Evolutionary conservation across 208 protist genomes (phyloP), one percentile per base, ranked within the genome.

Genomic region (Wallacemonas sp.): DNA sequence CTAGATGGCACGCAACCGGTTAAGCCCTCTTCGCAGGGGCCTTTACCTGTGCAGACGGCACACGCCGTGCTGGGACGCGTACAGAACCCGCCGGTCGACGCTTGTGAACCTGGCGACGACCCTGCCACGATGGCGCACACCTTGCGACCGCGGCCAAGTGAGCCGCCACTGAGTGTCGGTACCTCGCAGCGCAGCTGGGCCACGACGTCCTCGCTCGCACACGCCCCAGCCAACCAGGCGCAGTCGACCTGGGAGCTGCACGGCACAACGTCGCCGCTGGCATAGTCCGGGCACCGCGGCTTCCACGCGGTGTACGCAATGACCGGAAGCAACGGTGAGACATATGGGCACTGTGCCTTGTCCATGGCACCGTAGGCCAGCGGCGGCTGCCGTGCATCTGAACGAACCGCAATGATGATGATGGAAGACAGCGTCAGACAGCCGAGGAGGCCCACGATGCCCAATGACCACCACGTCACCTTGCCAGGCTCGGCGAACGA

Each of bases 211-310:
- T 46, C 21, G 0, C 66, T 38, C 0, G 76, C 79, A 38, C 76
- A 82, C 12, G 0, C 48, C 1, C 53, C 37, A 2, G 67, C 68
- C 8, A 80, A 32, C 45, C 71, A 36, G 12, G 63, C 66, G 60
- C 83, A 89, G 57, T 89, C 83, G 4, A 70, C 58, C 19, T 66
- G 21, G 8, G 60, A 67, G 10, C 19, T 33, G 66, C 83, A 90
- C 13, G 41, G 33, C 44, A 66, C 72, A 1, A 58, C 15, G 5
- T 60, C 32, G 1, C 79, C 79, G 5, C 36, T 12, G 0, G 33
- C 13, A 6, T 57, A 66, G 12, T 15, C 0, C 2, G 36, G 27
- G 50, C 76, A 85, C 2, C 19, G 63, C 3, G 54, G 15, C 17
- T 34, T 24, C 79, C 79, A 85, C n/a, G 29, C 61, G 15, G 55